Percentiles rank a stretch among this genome's conserved stretches.
phyloP scores from a whole-genome alignment of 805 yeast genomes.

The Hermanozyma aechmeae region DNA sequence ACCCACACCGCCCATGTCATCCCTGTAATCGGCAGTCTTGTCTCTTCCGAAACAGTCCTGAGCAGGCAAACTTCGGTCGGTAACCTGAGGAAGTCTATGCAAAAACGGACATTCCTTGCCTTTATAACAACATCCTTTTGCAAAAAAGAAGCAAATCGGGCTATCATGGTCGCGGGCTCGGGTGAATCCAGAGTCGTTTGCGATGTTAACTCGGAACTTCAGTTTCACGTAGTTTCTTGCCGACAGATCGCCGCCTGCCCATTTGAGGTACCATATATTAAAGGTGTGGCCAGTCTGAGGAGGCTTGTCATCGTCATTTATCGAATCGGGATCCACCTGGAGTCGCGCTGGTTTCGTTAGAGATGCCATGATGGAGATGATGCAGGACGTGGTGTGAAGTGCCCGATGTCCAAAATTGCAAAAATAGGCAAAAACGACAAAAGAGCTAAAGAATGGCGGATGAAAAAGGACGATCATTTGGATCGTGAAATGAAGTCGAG shows the following conservation, averaged over 20 bases:
- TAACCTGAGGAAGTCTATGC: constrained; percentile 62
- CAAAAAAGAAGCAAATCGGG: constrained; percentile 74
- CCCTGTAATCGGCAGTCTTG: constrained; percentile 69
- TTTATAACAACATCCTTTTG: constrained; percentile 77
- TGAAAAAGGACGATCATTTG: no score
- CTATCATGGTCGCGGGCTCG: constrained; percentile 40
- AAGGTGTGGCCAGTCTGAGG: constrained; percentile 74
- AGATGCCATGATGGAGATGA: background rate
- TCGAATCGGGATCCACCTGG: constrained; percentile 56
- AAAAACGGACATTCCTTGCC: constrained; percentile 70
- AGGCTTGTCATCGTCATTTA: constrained; percentile 54
- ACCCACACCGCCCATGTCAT: constrained; percentile 94
- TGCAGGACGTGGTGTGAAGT: no score
- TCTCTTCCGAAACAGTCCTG: constrained; percentile 92
- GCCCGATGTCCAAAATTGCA: no score
- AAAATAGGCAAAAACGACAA: no score
- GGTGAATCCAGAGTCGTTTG: constrained; percentile 67
- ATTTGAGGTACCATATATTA: constrained; percentile 81
- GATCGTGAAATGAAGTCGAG: no score
- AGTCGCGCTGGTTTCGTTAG: constrained; percentile 52
- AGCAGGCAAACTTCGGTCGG: constrained; percentile 52
- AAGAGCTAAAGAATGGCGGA: no score
- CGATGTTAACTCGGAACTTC: constrained; percentile 52
- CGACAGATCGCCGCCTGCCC: constrained; percentile 68
- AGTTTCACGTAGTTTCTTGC: constrained; percentile 35